Percentiles rank a stretch among this genome's conserved stretches.
Evolutionary conservation across 208 protist genomes (phyloP).

Genomic region (Leishmania turanica): DNA sequence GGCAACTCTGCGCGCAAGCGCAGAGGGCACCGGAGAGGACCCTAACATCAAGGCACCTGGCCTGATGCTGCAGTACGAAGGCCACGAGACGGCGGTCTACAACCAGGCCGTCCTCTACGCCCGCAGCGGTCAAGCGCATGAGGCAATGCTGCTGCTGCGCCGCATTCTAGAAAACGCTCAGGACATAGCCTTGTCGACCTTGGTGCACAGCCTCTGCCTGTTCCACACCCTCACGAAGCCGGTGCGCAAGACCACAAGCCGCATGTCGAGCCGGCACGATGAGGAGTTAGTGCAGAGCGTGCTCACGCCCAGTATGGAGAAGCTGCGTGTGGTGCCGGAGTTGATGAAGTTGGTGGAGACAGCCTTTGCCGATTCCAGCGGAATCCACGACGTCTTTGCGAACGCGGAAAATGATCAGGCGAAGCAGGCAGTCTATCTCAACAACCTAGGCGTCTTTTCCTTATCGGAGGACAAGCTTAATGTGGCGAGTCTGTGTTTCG

Average conservation of each 20-base stretch:
- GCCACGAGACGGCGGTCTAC: slow-evolving; percentile 79
- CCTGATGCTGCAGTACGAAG: slow-evolving; percentile 74
- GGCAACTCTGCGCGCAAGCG: slow-evolving; percentile 28
- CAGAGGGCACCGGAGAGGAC: slow-evolving; percentile 29
- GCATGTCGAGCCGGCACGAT: slow-evolving; percentile 56
- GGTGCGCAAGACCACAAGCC: slow-evolving; percentile 40
- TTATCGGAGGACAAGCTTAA: slow-evolving; percentile 77
- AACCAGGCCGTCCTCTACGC: slow-evolving; percentile 79
- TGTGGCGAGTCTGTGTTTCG: slow-evolving; percentile 83
- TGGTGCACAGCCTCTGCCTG: slow-evolving; percentile 67
- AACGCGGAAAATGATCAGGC: slow-evolving; percentile 31
- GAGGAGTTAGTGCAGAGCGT: slow-evolving; percentile 81
- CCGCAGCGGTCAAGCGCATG: slow-evolving; percentile 58
- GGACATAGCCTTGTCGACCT: slow-evolving; percentile 52
- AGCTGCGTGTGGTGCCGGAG: slow-evolving; percentile 45
- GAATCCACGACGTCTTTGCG: slow-evolving; percentile 73
- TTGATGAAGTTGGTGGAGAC: slow-evolving; percentile 53
- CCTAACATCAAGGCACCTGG: slow-evolving; percentile 31
- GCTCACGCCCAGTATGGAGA: slow-evolving; percentile 48
- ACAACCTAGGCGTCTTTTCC: slow-evolving; percentile 86
- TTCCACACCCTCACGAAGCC: slow-evolving; percentile 83
- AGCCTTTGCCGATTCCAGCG: slow-evolving; percentile 78
- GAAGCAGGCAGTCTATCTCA: slow-evolving; percentile 80
- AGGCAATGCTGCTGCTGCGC: slow-evolving; percentile 72
- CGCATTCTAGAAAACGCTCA: slow-evolving; percentile 61